Base-by-base conservation (phyloP, 306 rosid species). In the Pterocarpus santalinus region DNA sequence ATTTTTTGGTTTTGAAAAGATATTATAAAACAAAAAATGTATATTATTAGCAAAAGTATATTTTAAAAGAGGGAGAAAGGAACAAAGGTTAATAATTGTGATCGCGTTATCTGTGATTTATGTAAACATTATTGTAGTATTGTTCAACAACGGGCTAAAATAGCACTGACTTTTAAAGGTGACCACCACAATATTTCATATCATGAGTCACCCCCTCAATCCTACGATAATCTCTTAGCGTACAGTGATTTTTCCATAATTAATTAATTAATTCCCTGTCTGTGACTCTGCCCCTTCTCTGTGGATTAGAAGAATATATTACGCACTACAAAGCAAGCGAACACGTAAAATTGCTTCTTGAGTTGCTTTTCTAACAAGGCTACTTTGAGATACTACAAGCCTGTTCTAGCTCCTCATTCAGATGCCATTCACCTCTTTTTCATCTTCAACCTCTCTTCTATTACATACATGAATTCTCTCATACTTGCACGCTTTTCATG, bases 331-430 rank as follows among this genome's bases (percentile, higher is more conserved):
- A 65, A 16, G 38, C 55, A 69, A 73, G 62, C 74, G 16, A 75
- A 75, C 66, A 84, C 82, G 83, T 81, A 75, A 79, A 61, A 5
- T 64, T 69, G 80, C 56, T 28, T 75, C 52, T 60, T 28, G 33
- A 33, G 53, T 84, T 34, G 32, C 77, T 16, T 71, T 62, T 77
- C 53, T 39, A 41, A 17, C 53, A 64, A 14, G 5, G 14, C 64
- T 61, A n/a, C 47, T 46, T 53, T 6, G 12, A 72, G 62, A 17
- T 49, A 15, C 65, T 35, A 43, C 13, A 16, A 7, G 13, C 44
- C 32, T 5, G 34, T 69, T 47, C 43, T 55, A 44, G 75, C 33
- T 8, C 73, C 14, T 69, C 13, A 22, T 55, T 65, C 80, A 83
- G 65, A 58, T 78, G 33, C 38, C 71, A 72, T 35, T 72, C 69